Conservation (phyloP, 148 eudicot species). For the Fagopyrum homotropicum region DNA sequence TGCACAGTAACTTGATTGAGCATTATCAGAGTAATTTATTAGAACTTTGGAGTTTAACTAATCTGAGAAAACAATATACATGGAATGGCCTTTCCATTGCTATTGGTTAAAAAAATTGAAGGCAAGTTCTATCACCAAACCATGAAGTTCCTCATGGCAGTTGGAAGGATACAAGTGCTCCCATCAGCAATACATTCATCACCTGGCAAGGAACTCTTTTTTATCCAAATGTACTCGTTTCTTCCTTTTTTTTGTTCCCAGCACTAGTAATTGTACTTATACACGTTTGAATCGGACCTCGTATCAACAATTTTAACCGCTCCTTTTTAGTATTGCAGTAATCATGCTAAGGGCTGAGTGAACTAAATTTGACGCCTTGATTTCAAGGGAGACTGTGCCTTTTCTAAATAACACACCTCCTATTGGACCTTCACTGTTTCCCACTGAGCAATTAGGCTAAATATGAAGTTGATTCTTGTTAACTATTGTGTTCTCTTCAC, state of each 20-base stretch:
- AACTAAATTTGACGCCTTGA: background rate
- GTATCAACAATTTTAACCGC: background rate
- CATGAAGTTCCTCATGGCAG: background rate
- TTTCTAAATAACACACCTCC: too few species aligned
- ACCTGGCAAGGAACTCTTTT: background rate
- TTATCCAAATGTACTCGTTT: background rate
- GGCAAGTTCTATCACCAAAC: background rate
- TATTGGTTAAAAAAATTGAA: background rate
- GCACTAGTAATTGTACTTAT: background rate
- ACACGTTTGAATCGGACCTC: background rate
- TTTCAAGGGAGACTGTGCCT: background rate
- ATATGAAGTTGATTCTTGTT: background rate
- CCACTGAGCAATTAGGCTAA: background rate
- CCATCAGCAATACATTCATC: background rate
- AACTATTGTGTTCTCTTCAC: background rate
- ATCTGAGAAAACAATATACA: background rate
- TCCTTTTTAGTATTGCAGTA: background rate
- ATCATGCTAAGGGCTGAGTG: background rate
- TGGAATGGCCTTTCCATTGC: background rate
- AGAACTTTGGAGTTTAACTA: background rate
- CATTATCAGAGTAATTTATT: background rate
- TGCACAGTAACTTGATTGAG: background rate
- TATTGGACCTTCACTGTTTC: background rate
- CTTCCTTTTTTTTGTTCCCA: background rate
- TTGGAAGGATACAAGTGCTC: background rate